These are phyloP conservation scores for Gomphus bonarii DNA, from an alignment of 1,284 basidiomycete genomes.

Conservation along the genomic window DNA sequence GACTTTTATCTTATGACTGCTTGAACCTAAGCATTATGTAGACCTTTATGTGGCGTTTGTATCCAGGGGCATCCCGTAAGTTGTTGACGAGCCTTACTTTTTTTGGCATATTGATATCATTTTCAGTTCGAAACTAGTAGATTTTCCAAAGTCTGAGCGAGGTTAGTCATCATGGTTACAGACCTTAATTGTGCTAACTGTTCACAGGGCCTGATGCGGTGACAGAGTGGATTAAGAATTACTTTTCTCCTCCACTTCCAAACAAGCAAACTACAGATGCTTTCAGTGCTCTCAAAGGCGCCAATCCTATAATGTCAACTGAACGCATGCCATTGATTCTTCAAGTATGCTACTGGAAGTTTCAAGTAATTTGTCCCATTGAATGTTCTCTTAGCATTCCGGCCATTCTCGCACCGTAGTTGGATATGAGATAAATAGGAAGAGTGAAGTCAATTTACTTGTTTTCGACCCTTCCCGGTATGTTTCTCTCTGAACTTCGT, in stretches of 20 bases:
- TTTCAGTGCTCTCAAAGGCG: constrained; percentile 35
- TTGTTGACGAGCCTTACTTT: constrained; percentile 9
- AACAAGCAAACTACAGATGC: constrained; percentile 25
- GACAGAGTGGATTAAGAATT: constrained; percentile 54
- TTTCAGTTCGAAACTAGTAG: constrained; percentile 49
- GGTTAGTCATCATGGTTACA: not conserved
- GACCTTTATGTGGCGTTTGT: constrained; percentile 62
- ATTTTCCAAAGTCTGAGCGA: constrained; percentile 9
- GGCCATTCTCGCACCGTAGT: constrained; percentile 82
- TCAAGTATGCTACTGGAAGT: constrained; percentile 22
- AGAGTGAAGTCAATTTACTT: constrained; percentile 52
- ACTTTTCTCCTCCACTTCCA: constrained; percentile 40
- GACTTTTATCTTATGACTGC: constrained; percentile 8
- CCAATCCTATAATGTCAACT: constrained; percentile 43
- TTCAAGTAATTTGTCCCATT: not conserved
- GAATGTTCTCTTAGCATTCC: constrained; percentile 38
- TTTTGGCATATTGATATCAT: not conserved
- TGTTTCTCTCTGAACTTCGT: constrained; percentile 15
- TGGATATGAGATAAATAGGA: constrained; percentile 61
- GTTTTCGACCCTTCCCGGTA: constrained; percentile 74
- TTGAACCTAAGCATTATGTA: constrained; percentile 18
- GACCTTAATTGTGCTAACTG: constrained; percentile 2
- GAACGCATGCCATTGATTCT: constrained; percentile 70
- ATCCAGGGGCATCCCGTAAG: constrained; percentile 70
- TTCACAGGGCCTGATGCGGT: constrained; percentile 33